Base-by-base conservation (phyloP, 139 green algal genomes). In the Eudorina sp. region DNA sequence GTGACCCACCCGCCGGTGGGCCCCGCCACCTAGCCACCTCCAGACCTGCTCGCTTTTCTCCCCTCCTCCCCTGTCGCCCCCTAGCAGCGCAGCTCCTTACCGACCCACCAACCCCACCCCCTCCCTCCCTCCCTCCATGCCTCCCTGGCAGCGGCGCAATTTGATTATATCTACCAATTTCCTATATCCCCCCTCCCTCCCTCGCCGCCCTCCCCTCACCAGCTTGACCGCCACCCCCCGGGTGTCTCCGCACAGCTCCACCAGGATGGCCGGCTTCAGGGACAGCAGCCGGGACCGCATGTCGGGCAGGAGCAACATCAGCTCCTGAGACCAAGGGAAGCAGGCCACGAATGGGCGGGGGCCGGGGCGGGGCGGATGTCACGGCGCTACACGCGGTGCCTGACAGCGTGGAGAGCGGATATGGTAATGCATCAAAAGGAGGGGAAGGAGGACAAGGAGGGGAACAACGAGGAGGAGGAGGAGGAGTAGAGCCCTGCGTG, bases 231-330 rank as follows among this genome's bases (percentile, higher is more conserved):
- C 89, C 23, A 92, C 83, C 19, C 40, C 83, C 43, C 23, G 19
- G 2, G 89, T 92, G 75, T 92, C 64, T 8, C 1, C n/a, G 5
- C 40, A 36, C 64, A 92, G 53, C 34, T 53, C 74, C 74, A 83
- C 89, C 58, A 92, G 83, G 2, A 80, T 76, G 36, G 72, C 5
- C 19, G 88, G 88, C 18, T 76, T 55, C 13, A 91, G 82, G 43
- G 51, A 72, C 41, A 75, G 38, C 88, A 91, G 45, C 48, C 81
- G 82, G 23, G 25, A 36, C 40, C 73, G 73, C 45, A 91, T 36
- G 55, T 85, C 80, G 43, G 88, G 88, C 73, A 91, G 80, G 81
- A 91, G 88, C 45, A 46, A 40, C 46, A 91, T 31, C 41, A 91
- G 58, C 72, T 91, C 88, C 88, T 91, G 34, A 9, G n/a, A 16